Base-by-base conservation (phyloP, 1,284 basidiomycete genomes). In the Macrocystidia cucumis region DNA sequence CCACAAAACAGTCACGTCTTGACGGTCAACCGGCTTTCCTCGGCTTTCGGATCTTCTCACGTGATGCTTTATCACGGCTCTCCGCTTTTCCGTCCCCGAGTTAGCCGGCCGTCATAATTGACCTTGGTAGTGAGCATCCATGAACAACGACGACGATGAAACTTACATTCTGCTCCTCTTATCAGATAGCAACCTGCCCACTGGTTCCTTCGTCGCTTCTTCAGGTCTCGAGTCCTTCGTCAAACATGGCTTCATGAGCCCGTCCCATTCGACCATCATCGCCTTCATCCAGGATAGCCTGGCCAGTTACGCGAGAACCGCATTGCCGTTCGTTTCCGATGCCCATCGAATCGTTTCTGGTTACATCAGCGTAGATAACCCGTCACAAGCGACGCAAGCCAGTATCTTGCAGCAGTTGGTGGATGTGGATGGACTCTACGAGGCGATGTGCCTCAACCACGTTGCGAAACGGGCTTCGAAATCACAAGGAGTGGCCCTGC, bases 401-500 rank as follows among this genome's bases (percentile, higher is more conserved):
- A 45, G 44, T 19, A 47, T 51, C 0, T 45, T 87, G 6, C 47
- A 50, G 4, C 48, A 56, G 1, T 62, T 92, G 19, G 44, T 53
- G 2, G 57, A 61, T 11, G 59, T 95, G 17, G 93, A 98, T 49
- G 63, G 69, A 8, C 64, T 86, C 14, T 92, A 92, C 58, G 89
- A 98, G 35, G 57, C 76, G 6, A 87, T 89, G 68, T 84, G 87
- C 1, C 74, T 97, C 29, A 97, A 93, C 49, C 89, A 95, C 53
- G 83, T 96, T 41, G 74, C 88, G 2, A 67, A 87, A 19, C 70
- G 96, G 11, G 91, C 95, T 12, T 93, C 89, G 12, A 84, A 76
- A 42, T 75, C 92, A 2, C 96, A 99, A 57, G 95, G 96, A 0
- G 81, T 91, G 5, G 96, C 95, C 1, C 73, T 98, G 24, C 74